phyloP scores from a whole-genome alignment of 371 early-diverging fungal genomes.

The Mucor circinelloides region DNA sequence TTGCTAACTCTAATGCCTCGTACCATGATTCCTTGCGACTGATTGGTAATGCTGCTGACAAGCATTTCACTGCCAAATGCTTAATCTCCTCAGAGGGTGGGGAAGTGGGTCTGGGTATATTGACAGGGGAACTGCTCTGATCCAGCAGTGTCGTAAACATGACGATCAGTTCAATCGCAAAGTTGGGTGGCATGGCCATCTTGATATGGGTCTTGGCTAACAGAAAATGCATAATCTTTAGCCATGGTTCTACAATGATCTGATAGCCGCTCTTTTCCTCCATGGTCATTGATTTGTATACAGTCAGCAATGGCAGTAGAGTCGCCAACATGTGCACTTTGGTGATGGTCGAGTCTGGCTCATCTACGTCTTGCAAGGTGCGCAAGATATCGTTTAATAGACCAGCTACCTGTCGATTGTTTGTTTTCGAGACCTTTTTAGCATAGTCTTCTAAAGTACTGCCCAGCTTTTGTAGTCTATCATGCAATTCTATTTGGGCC shows the following conservation, averaged over 20 bases:
- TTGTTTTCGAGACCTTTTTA: background rate
- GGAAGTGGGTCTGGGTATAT: background rate
- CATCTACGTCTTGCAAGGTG: background rate
- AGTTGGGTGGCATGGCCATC: background rate
- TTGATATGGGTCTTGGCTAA: slow-evolving; percentile 16
- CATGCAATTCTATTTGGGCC: background rate
- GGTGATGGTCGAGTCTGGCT: background rate
- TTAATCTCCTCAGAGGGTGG: slow-evolving; percentile 40
- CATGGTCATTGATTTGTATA: slow-evolving; percentile 3
- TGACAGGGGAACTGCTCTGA: background rate
- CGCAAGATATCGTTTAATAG: background rate
- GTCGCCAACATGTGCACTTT: background rate
- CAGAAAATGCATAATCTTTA: slow-evolving; percentile 20
- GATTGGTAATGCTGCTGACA: slow-evolving; percentile 33
- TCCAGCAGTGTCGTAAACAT: slow-evolving; percentile 7
- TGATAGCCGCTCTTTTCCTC: slow-evolving; percentile 1
- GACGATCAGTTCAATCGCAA: slow-evolving; percentile 7
- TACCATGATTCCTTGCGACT: slow-evolving; percentile 16
- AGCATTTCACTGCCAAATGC: slow-evolving; percentile 36
- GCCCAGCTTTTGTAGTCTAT: background rate
- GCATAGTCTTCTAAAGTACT: background rate
- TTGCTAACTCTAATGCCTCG: slow-evolving; percentile 5
- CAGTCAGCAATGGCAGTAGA: background rate
- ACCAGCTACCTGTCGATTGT: background rate
- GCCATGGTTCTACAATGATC: slow-evolving; percentile 8